phyloP scores from a whole-genome alignment of 257 asterid species.

The Solanum virginianum region DNA sequence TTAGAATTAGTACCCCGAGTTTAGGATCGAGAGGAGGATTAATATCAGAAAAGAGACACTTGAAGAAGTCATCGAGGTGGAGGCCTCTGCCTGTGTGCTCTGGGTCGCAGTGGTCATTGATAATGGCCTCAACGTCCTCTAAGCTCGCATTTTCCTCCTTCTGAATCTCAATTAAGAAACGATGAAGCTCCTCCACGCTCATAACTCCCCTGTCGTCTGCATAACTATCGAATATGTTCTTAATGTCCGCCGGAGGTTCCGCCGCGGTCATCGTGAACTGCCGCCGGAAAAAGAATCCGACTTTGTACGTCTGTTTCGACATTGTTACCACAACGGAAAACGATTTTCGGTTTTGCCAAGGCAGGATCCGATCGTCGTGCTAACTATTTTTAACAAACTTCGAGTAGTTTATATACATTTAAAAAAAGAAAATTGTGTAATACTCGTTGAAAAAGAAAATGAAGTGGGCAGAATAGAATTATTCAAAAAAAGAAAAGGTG shows the following conservation, averaged over 20 bases:
- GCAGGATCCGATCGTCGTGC: background rate
- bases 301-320: slow-evolving; percentile 59
- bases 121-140: slow-evolving; percentile 41
- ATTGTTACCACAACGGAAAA: slow-evolving; percentile 2
- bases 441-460: background rate
- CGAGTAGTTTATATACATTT: background rate
- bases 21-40: slow-evolving; percentile 51
- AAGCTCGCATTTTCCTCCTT: slow-evolving; percentile 37
- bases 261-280: slow-evolving; percentile 41
- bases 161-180: slow-evolving; percentile 60
- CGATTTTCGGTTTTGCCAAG: background rate
- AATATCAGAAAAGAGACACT: slow-evolving; percentile 36
- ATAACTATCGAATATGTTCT: slow-evolving; percentile 23
- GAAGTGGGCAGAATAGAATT: background rate
- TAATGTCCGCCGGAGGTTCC: slow-evolving; percentile 55
- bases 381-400: background rate
- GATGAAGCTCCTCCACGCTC: slow-evolving; percentile 29
- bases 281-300: slow-evolving; percentile 68
- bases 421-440: background rate
- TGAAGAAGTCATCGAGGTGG: slow-evolving; percentile 36
- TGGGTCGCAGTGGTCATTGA: slow-evolving; percentile 32
- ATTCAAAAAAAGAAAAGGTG: background rate
- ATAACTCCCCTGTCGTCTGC: slow-evolving; percentile 43
- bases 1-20: slow-evolving; percentile 30
- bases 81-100: slow-evolving; percentile 30